Percentiles rank a stretch among this genome's conserved stretches.
phyloP scores from a whole-genome alignment of 2,329 filamentous ascomycete species.

The Hypoxylon sp. region DNA sequence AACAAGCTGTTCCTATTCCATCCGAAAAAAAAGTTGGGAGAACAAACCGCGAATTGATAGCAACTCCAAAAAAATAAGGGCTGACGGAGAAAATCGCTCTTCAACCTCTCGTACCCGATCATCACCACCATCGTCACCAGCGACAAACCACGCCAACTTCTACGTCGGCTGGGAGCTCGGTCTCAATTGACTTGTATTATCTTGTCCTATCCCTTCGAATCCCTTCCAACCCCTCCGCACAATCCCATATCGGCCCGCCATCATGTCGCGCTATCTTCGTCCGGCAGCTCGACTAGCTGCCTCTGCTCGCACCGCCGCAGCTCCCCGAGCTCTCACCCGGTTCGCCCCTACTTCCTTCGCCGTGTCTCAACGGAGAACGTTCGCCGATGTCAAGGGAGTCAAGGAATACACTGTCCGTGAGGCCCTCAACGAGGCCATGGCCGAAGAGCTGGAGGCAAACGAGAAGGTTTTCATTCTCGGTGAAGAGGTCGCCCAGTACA shows the following conservation, averaged over 20 bases:
- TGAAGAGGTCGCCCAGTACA: conserved; percentile 99
- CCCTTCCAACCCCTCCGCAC: conserved; percentile 32
- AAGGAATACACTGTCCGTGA: conserved; percentile 98
- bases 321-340: conserved; percentile 56
- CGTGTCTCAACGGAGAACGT: conserved; percentile 66
- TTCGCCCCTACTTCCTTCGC: conserved; percentile 57
- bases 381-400: conserved; percentile 67
- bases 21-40: conserved; percentile 51
- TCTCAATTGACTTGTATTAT: conserved; percentile 24
- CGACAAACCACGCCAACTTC: conserved; percentile 34
- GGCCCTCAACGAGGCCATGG: conserved; percentile 96
- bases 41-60: conserved; percentile 37
- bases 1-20: conserved; percentile 49
- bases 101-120: conserved; percentile 28
- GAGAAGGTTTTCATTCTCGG: conserved; percentile 95
- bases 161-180: conserved; percentile 45
- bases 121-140: conserved; percentile 27
- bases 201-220: conserved; percentile 15
- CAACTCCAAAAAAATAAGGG: conserved; percentile 45
- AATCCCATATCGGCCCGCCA: conserved; percentile 32
- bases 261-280: conserved; percentile 68
- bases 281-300: conserved; percentile 65
- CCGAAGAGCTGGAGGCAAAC: conserved; percentile 95
- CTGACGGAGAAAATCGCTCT: conserved; percentile 53
- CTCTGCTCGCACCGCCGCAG: conserved; percentile 57